These are phyloP conservation scores for Melampsora americana DNA, from an alignment of 1,284 basidiomycete genomes.

Conservation along the genomic window DNA sequence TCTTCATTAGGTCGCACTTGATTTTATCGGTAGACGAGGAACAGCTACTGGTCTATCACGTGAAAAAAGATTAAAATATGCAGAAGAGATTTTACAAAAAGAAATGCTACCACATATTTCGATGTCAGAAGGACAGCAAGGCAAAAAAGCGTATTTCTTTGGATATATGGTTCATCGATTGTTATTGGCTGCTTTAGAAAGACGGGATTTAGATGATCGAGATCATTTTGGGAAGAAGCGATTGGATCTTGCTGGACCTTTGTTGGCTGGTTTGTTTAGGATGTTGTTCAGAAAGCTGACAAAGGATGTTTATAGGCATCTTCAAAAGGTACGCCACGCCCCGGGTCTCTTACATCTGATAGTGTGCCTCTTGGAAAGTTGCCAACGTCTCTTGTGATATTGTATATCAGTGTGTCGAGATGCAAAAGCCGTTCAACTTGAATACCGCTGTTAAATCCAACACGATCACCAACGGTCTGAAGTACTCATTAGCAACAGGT, in stretches of 20 bases:
- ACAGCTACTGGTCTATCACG: conserved; percentile 89
- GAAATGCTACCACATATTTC: conserved; percentile 98
- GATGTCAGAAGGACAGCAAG: conserved; percentile 90
- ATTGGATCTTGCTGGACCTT: conserved; percentile 88
- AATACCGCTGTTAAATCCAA: conserved; percentile 88
- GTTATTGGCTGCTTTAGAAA: conserved; percentile 84
- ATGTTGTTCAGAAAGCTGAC: conserved; percentile 97
- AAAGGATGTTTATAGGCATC: conserved; percentile 91
- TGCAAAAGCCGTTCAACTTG: conserved; percentile 91
- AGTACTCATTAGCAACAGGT: conserved; percentile 96
- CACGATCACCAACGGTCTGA: conserved; percentile 96
- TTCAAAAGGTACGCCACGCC: conserved; percentile 73
- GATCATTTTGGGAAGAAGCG: conserved; percentile 99
- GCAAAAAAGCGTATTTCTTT: conserved; percentile 99
- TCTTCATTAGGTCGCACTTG: conserved; percentile 67
- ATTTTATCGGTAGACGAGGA: conserved; percentile 97
- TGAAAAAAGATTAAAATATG: conserved; percentile 88
- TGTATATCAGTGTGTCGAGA: conserved; percentile 79
- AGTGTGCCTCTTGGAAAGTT: conserved; percentile 96
- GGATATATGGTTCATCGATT: conserved; percentile 99
- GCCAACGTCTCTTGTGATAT: conserved; percentile 80
- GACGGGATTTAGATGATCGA: conserved; percentile 94
- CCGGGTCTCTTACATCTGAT: conserved; percentile 53
- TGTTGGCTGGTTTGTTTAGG: conserved; percentile 62
- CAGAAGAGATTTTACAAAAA: conserved; percentile 96